Percentiles rank a stretch among this genome's conserved stretches.
Conservation (phyloP, 1,284 basidiomycete species). For the Farysia itapuensis region DNA sequence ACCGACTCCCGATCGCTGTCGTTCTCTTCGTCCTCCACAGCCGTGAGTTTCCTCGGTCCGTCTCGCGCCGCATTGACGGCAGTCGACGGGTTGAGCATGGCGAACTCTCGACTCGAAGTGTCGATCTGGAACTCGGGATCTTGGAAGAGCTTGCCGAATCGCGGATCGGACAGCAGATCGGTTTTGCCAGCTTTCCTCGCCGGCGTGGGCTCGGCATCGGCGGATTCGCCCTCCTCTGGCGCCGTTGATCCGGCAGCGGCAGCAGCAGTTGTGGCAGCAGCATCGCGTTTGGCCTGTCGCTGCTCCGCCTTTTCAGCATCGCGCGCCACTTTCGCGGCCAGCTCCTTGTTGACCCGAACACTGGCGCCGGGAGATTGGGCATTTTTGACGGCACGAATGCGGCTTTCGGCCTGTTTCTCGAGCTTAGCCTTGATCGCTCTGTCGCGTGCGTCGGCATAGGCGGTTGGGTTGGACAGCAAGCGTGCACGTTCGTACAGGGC, state of each 20-base stretch:
- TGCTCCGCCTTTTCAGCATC: conserved; percentile 70
- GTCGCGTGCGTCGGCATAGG: conserved; percentile 90
- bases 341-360: conserved; percentile 82
- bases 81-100: conserved; percentile 84
- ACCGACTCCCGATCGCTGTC: conserved; percentile 76
- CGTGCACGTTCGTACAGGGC: conserved; percentile 94
- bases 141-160: conserved; percentile 88
- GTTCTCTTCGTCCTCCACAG: conserved; percentile 85
- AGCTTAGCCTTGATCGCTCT: conserved; percentile 82
- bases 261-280: conserved; percentile 12
- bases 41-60: conserved; percentile 65
- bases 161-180: conserved; percentile 75
- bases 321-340: conserved; percentile 80
- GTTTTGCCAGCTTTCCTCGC: conserved; percentile 14
- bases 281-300: conserved; percentile 59
- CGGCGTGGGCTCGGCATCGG: conserved; percentile 39
- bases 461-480: conserved; percentile 92
- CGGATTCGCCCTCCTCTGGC: conserved; percentile 61
- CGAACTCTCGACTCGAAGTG: conserved; percentile 80
- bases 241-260: conserved; percentile 44
- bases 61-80: conserved; percentile 52
- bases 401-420: conserved; percentile 86
- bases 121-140: conserved; percentile 94
- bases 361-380: conserved; percentile 51
- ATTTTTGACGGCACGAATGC: conserved; percentile 69